These are phyloP conservation scores for Paramyrothecium roridum DNA, from an alignment of 2,329 filamentous ascomycete species.

Conservation along the genomic window DNA sequence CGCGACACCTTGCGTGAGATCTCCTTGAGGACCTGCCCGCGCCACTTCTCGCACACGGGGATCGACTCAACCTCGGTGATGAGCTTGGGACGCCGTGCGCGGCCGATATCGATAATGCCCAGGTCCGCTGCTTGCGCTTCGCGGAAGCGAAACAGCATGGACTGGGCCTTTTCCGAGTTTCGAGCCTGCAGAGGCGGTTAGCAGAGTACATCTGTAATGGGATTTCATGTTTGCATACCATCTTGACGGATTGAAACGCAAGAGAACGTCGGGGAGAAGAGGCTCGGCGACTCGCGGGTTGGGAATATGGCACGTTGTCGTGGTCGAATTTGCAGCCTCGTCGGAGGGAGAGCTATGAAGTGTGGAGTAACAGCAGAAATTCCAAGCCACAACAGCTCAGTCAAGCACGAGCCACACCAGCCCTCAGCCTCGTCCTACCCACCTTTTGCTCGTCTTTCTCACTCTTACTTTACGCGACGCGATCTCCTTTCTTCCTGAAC, in stretches of 20 bases:
- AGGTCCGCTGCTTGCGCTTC: conserved; percentile 94
- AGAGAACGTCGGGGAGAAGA: background rate
- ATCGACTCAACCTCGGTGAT: conserved; percentile 86
- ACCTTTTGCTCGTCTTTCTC: background rate
- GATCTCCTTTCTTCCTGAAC: background rate
- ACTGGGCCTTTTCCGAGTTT: conserved; percentile 98
- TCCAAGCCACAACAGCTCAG: conserved; percentile 6
- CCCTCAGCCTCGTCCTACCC: background rate
- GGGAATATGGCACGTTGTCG: conserved; percentile 12
- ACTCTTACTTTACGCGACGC: background rate
- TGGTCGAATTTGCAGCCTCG: conserved; percentile 24
- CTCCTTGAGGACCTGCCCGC: conserved; percentile 94
- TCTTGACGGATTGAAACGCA: conserved; percentile 16
- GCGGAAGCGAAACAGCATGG: conserved; percentile 99
- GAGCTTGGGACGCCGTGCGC: conserved; percentile 82
- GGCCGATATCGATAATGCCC: conserved; percentile 90
- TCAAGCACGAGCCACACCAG: conserved; percentile 9
- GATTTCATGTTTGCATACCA: conserved; percentile 12
- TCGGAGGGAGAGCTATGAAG: background rate
- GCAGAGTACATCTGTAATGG: fast-evolving
- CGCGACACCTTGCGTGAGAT: conserved; percentile 94
- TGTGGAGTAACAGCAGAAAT: background rate
- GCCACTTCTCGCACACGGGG: conserved; percentile 93
- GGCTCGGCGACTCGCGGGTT: background rate
- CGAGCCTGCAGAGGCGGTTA: conserved; percentile 60